Conservation (phyloP, 805 yeast genomes). For the Ogataea henricii region DNA sequence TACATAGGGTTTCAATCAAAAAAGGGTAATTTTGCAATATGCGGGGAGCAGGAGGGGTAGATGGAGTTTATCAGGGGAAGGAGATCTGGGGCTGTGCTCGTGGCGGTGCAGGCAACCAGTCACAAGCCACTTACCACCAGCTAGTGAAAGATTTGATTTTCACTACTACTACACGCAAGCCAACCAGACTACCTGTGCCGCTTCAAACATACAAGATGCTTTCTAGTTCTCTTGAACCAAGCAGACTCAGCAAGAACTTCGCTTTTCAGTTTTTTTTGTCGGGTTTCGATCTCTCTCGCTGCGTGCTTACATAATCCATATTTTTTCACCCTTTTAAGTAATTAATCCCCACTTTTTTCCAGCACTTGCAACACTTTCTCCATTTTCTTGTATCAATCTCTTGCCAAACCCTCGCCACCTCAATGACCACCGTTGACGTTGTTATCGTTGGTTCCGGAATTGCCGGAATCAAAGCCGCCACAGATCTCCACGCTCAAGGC, state of each 20-base stretch:
- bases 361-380: neutral
- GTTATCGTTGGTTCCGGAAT: slow-evolving; percentile 55
- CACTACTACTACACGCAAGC: too few species aligned
- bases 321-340: neutral
- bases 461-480: slow-evolving; percentile 53
- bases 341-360: neutral
- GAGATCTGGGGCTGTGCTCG: too few species aligned
- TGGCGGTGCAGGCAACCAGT: too few species aligned
- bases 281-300: too few species aligned
- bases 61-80: too few species aligned
- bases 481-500: slow-evolving; percentile 35
- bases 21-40: too few species aligned
- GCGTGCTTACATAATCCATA: neutral
- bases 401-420: neutral
- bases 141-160: neutral
- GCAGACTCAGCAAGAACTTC: too few species aligned
- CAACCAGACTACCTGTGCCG: too few species aligned
- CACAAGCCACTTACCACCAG: neutral
- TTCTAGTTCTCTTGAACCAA: too few species aligned
- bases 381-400: neutral
- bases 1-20: too few species aligned
- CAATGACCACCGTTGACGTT: slow-evolving; percentile 23
- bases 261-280: neutral
- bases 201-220: too few species aligned
- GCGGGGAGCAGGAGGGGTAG: too few species aligned